Conservation (phyloP, 2,329 filamentous ascomycete species). For the Aureobasidium sp. region DNA sequence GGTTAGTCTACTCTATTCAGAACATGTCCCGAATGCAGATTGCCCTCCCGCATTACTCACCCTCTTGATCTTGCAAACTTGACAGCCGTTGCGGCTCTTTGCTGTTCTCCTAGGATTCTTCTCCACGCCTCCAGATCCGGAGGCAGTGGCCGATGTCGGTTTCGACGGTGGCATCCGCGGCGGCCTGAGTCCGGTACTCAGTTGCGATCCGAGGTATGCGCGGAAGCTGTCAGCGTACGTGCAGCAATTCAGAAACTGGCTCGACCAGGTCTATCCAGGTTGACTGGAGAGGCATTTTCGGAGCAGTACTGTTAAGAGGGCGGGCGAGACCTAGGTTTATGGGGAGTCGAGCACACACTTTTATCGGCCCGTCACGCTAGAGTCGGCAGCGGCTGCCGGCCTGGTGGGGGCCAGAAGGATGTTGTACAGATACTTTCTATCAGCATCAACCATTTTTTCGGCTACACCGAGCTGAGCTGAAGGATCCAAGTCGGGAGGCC, state of each 20-base stretch:
- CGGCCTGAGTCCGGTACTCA: background rate
- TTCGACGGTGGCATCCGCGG: slow-evolving; percentile 1
- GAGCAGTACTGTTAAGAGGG: background rate
- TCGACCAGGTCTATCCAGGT: background rate
- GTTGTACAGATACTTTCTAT: background rate
- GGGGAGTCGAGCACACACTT: background rate
- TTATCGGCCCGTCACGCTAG: background rate
- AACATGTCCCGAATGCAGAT: background rate
- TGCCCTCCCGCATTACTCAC: background rate
- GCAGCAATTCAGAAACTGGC: background rate
- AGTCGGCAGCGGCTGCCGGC: background rate
- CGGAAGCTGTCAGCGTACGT: background rate
- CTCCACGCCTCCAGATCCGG: slow-evolving; percentile 7
- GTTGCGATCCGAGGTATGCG: background rate
- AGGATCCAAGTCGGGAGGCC: too few relatives aligned
- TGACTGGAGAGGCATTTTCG: background rate
- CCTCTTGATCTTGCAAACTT: slow-evolving; percentile 11
- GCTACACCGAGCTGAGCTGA: background rate
- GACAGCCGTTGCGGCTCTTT: slow-evolving; percentile 11
- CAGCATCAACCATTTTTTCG: background rate
- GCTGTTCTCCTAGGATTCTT: slow-evolving; percentile 10
- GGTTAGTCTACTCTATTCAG: background rate
- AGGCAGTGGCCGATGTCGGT: slow-evolving; percentile 3
- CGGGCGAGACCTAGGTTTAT: background rate
- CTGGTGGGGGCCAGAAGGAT: background rate